These are phyloP conservation scores for Talaromyces borbonicus DNA, from an alignment of 495 filamentous ascomycete genomes.

Conservation along the genomic window DNA sequence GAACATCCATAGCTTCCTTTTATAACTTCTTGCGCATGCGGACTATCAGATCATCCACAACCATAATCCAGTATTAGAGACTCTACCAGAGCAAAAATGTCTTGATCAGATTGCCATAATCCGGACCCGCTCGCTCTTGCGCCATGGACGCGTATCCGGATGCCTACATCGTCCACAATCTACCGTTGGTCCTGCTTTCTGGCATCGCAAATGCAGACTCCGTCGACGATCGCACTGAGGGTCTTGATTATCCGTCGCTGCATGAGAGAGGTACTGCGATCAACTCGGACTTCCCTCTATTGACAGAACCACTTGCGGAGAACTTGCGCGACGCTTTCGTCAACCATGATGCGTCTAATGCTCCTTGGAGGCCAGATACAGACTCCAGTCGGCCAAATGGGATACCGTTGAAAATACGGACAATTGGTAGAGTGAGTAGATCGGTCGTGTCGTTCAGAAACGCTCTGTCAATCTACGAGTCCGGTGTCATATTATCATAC, in stretches of 20 bases:
- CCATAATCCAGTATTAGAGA: no score
- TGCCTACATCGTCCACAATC: conserved; percentile 71
- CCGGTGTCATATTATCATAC: not conserved
- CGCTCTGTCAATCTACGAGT: not conserved
- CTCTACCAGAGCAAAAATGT: no score
- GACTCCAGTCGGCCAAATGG: conserved; percentile 20
- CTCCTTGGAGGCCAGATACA: conserved; percentile 47
- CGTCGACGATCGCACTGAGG: conserved; percentile 7
- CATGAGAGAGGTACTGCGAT: conserved; percentile 50
- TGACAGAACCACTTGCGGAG: conserved; percentile 55
- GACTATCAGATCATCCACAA: no score
- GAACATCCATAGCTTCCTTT: no score
- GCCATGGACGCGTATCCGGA: conserved; percentile 82
- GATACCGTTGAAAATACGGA: conserved; percentile 51
- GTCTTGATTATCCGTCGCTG: conserved; percentile 37
- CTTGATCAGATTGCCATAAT: conserved; percentile 21
- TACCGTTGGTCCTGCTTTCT: conserved; percentile 70
- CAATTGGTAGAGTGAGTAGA: conserved; percentile 68
- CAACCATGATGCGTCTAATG: conserved; percentile 50
- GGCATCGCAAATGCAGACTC: conserved; percentile 45
- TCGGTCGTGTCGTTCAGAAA: not conserved
- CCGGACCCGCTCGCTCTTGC: conserved; percentile 21
- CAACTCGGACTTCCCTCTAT: conserved; percentile 54
- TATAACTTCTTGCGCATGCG: no score
- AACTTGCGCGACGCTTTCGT: conserved; percentile 59